These are phyloP conservation scores for Leccinum pachyderme DNA, from an alignment of 1,284 basidiomycete species.

Conservation along the genomic window DNA sequence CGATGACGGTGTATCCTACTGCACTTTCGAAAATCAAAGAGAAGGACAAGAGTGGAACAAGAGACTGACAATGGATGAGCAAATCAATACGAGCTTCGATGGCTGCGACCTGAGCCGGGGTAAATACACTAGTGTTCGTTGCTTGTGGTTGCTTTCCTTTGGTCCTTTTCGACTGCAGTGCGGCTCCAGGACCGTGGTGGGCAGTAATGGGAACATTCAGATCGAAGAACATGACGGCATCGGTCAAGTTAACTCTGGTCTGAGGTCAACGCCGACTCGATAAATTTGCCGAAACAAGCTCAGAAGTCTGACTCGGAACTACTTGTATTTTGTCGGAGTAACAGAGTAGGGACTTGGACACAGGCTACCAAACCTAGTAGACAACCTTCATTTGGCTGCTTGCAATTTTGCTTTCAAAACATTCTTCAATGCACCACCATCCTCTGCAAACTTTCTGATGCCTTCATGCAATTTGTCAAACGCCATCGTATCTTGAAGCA, in stretches of 20 bases:
- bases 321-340: neutral
- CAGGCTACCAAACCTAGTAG: neutral
- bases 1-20: conserved; percentile 81
- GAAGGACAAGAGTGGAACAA: neutral
- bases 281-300: neutral
- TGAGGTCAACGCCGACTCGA: neutral
- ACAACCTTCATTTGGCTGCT: conserved; percentile 5
- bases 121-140: conserved; percentile 31
- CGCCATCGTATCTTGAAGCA: conserved; percentile 90
- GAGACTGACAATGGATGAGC: conserved; percentile 49
- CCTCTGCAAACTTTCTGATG: conserved; percentile 94
- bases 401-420: conserved; percentile 80
- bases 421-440: conserved; percentile 87
- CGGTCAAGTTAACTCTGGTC: neutral
- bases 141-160: conserved; percentile 46
- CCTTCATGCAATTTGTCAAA: conserved; percentile 96
- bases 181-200: conserved; percentile 20
- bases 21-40: conserved; percentile 23
- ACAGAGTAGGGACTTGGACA: neutral
- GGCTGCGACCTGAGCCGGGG: conserved; percentile 40
- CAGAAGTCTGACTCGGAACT: neutral
- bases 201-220: conserved; percentile 50
- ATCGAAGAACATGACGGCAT: conserved; percentile 53
- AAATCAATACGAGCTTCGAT: conserved; percentile 53
- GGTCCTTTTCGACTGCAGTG: conserved; percentile 42